Evolutionary conservation across 495 filamentous ascomycete genomes (phyloP).

Genomic region (Glutinoglossum americanum): DNA sequence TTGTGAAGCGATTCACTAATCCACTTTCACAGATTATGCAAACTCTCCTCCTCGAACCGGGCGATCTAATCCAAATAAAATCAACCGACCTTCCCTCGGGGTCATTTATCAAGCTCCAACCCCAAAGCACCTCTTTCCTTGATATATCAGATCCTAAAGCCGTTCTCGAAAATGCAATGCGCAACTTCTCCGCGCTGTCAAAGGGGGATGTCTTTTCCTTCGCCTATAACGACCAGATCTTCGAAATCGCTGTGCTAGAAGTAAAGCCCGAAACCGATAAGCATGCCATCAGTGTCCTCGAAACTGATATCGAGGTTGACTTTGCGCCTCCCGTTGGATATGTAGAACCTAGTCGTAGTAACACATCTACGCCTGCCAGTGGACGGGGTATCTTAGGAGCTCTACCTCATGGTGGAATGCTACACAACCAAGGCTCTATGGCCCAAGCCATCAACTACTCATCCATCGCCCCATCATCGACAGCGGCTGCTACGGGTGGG

Average conservation of each 20-base stretch:
- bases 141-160: conserved; percentile 95
- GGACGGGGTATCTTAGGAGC: conserved; percentile 24
- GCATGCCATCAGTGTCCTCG: conserved; percentile 73
- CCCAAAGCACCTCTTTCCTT: conserved; percentile 75
- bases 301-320: conserved; percentile 88
- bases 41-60: conserved; percentile 67
- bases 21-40: conserved; percentile 55
- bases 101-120: conserved; percentile 83
- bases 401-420: conserved; percentile 30
- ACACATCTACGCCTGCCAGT: conserved; percentile 47
- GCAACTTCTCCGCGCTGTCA: conserved; percentile 81
- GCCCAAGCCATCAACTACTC: conserved; percentile 92
- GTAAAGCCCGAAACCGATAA: conserved; percentile 62
- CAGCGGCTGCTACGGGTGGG: conserved; percentile 34
- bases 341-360: conserved; percentile 48
- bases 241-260: conserved; percentile 79
- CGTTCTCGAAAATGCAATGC: conserved; percentile 89
- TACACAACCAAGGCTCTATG: conserved; percentile 80
- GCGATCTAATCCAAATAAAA: conserved; percentile 85
- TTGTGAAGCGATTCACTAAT: background rate
- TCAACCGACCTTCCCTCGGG: conserved; percentile 79
- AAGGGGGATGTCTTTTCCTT: conserved; percentile 89
- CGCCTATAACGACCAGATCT: conserved; percentile 79
- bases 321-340: conserved; percentile 89
- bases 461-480: conserved; percentile 66